These are phyloP conservation scores for Cutaneotrichosporon sp. DNA, from an alignment of 1,284 basidiomycete species.

Conservation along the genomic window DNA sequence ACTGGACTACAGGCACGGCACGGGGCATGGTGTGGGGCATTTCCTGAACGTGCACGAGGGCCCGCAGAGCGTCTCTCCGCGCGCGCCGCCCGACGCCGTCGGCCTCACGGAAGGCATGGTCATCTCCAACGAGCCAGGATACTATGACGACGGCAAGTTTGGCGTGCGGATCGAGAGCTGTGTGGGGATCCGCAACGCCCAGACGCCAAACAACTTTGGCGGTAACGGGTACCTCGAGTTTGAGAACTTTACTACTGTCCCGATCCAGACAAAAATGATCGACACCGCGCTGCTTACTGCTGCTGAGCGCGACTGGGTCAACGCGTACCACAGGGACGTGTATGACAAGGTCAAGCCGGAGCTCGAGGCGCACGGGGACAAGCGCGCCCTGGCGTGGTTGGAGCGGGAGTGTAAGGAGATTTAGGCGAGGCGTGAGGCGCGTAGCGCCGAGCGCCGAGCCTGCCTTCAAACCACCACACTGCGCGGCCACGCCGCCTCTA, in stretches of 20 bases:
- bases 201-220: slow-evolving; percentile 80
- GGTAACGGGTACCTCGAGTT: slow-evolving; percentile 74
- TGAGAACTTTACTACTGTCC: slow-evolving; percentile 80
- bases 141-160: slow-evolving; percentile 84
- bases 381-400: slow-evolving; percentile 71
- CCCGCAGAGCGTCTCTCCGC: slow-evolving; percentile 78
- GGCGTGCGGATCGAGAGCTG: slow-evolving; percentile 93
- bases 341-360: slow-evolving; percentile 69
- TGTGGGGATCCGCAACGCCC: slow-evolving; percentile 64
- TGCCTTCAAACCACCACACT: no score
- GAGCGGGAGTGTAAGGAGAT: slow-evolving; percentile 54
- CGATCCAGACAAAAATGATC: slow-evolving; percentile 81
- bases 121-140: slow-evolving; percentile 89
- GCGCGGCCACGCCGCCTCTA: no score
- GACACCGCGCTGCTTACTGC: slow-evolving; percentile 60
- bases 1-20: slow-evolving; percentile 68
- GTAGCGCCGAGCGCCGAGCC: background rate
- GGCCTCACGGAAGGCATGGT: slow-evolving; percentile 78
- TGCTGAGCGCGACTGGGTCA: slow-evolving; percentile 73
- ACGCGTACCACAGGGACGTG: slow-evolving; percentile 76
- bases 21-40: slow-evolving; percentile 89
- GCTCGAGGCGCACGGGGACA: slow-evolving; percentile 57
- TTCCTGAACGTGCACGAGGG: slow-evolving; percentile 93
- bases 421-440: background rate
- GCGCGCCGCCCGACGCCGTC: slow-evolving; percentile 59